Conservation (phyloP, 768 basidiomycete genomes). For the Hebeloma cylindrosporum region DNA sequence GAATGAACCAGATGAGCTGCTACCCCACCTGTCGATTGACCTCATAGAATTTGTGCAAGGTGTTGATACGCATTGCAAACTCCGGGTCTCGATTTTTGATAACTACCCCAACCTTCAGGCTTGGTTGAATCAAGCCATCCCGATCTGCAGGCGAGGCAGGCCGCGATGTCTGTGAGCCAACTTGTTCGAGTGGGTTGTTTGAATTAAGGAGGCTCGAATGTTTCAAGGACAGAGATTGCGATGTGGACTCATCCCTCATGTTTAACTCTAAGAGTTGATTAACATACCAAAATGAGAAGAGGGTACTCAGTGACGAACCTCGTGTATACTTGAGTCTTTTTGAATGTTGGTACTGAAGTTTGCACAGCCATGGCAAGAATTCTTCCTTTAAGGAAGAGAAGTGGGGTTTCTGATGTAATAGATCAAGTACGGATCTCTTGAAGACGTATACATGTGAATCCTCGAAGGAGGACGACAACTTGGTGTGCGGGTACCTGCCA, state of each 20-base stretch:
- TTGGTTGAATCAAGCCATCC: too few relatives aligned
- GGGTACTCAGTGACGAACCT: constrained; percentile 35
- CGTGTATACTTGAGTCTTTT: constrained; percentile 59
- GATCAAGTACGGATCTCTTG: constrained; percentile 68
- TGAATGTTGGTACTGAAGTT: constrained; percentile 70
- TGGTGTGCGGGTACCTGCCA: constrained; percentile 67
- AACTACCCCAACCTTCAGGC: constrained; percentile 64
- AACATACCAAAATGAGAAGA: not conserved
- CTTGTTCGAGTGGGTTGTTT: constrained; percentile 1
- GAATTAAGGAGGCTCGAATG: constrained; percentile 53
- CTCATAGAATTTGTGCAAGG: constrained; percentile 73
- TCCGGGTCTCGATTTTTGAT: constrained; percentile 55
- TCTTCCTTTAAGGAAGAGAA: constrained; percentile 87
- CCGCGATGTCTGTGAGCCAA: constrained; percentile 38
- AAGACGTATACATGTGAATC: constrained; percentile 95
- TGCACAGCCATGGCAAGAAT: constrained; percentile 91
- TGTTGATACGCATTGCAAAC: constrained; percentile 73
- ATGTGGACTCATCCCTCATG: constrained; percentile 40
- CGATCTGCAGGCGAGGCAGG: too few relatives aligned
- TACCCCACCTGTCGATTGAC: constrained; percentile 71
- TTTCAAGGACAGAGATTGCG: constrained; percentile 51
- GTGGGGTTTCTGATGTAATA: constrained; percentile 63
- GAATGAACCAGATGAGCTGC: not conserved
- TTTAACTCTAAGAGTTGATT: constrained; percentile 41
- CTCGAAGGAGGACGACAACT: constrained; percentile 63